Evolutionary conservation across 805 yeast genomes (phyloP).

Genomic region (Candida parachauliodes): DNA sequence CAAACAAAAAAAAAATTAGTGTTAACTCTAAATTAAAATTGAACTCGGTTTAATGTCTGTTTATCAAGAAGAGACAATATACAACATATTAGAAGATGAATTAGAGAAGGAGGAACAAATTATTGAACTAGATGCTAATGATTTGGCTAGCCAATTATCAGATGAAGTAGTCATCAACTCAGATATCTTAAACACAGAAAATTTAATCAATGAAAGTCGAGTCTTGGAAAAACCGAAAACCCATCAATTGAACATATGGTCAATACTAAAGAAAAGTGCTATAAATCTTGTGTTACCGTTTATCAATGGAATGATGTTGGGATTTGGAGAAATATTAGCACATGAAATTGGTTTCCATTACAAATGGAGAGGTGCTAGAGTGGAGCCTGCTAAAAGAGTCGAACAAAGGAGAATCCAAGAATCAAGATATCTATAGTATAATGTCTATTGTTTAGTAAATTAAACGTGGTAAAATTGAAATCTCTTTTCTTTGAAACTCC

Average conservation of each 20-base stretch:
- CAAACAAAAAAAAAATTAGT: constrained; percentile 1
- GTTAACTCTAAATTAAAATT: neutral
- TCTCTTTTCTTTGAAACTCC: neutral
- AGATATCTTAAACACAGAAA: constrained; percentile 26
- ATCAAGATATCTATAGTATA: constrained; percentile 16
- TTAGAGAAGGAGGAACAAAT: neutral
- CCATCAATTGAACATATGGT: constrained; percentile 28
- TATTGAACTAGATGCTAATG: constrained; percentile 1
- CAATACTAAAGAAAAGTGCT: constrained; percentile 47
- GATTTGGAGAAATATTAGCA: constrained; percentile 92
- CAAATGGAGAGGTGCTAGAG: constrained; percentile 73
- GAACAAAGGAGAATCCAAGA: constrained; percentile 18
- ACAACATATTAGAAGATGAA: constrained; percentile 1
- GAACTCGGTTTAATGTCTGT: neutral
- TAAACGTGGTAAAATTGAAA: no score
- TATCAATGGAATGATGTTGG: constrained; percentile 90
- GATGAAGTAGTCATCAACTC: constrained; percentile 27
- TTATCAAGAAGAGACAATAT: neutral
- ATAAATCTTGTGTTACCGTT: constrained; percentile 83
- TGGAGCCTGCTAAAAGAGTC: constrained; percentile 36
- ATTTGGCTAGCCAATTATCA: constrained; percentile 9
- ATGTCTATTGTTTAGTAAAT: no score
- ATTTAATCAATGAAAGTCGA: constrained; percentile 19
- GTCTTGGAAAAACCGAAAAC: constrained; percentile 7
- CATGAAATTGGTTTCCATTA: constrained; percentile 84